These are phyloP conservation scores for Malus orientalis DNA, from an alignment of 306 rosid genomes.

Conservation along the genomic window DNA sequence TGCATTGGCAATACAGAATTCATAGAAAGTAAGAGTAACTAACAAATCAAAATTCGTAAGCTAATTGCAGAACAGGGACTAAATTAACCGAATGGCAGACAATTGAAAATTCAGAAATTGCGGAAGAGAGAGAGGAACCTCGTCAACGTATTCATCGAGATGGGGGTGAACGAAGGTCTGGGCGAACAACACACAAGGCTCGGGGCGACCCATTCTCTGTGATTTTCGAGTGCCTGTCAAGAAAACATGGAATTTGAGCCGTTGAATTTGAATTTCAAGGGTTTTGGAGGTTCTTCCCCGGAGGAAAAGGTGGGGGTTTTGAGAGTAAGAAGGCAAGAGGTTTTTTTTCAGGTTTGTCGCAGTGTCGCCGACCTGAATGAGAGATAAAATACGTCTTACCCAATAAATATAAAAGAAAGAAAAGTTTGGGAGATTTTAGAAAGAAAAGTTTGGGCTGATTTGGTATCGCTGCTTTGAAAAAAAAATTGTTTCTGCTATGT, in stretches of 20 bases:
- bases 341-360: not conserved
- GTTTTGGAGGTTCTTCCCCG: constrained; percentile 11
- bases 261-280: constrained; percentile 24
- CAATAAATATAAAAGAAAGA: not conserved
- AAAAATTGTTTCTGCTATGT: no score
- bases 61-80: not conserved
- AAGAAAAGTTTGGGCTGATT: no score
- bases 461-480: no score
- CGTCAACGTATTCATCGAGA: constrained; percentile 97
- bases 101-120: not conserved
- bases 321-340: not conserved
- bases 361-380: not conserved
- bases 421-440: no score
- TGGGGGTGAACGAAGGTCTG: constrained; percentile 86
- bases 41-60: not conserved
- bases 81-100: not conserved
- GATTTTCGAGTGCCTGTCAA: constrained; percentile 8
- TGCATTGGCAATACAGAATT: not conserved
- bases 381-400: not conserved
- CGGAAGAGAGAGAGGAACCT: constrained; percentile 36
- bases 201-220: constrained; percentile 76
- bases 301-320: not conserved
- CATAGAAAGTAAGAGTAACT: not conserved
- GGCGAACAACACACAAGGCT: constrained; percentile 77
- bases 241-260: constrained; percentile 15